phyloP scores from a whole-genome alignment of 495 filamentous ascomycete species.

The Aspergillus sclerotiicarbonarius region DNA sequence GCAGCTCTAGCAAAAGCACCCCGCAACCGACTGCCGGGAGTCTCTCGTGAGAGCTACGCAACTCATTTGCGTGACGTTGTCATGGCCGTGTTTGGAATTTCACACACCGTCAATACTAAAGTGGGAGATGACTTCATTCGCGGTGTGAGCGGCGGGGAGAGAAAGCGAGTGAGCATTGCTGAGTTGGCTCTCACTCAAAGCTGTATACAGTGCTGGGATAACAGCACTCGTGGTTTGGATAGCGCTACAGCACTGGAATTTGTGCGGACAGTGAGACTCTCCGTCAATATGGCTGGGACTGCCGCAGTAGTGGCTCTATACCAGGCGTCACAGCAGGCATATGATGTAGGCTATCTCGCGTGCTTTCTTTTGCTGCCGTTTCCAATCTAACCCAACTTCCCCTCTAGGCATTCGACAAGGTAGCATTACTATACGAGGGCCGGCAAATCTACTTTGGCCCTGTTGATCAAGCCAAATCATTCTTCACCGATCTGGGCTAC shows the following conservation, averaged over 20 bases:
- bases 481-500: slow-evolving; percentile 58
- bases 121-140: slow-evolving; percentile 74
- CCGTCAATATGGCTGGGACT: slow-evolving; percentile 66
- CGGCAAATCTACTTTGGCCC: slow-evolving; percentile 61
- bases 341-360: slow-evolving; percentile 36
- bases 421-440: slow-evolving; percentile 57
- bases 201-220: slow-evolving; percentile 75
- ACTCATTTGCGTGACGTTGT: slow-evolving; percentile 50
- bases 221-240: slow-evolving; percentile 77
- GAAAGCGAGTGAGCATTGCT: slow-evolving; percentile 23
- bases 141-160: slow-evolving; percentile 59
- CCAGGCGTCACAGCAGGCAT: slow-evolving; percentile 79
- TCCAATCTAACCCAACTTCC: slow-evolving; percentile 21
- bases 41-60: slow-evolving; percentile 43
- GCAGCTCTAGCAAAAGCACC: slow-evolving; percentile 49
- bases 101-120: slow-evolving; percentile 43
- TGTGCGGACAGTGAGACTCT: slow-evolving; percentile 61
- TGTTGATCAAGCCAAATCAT: slow-evolving; percentile 49
- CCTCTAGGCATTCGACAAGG: slow-evolving; percentile 49
- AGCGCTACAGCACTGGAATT: slow-evolving; percentile 74
- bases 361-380: slow-evolving; percentile 21
- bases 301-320: slow-evolving; percentile 73
- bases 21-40: slow-evolving; percentile 34
- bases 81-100: slow-evolving; percentile 54
- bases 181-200: slow-evolving; percentile 60